Evolutionary conservation across 495 filamentous ascomycete species (phyloP), one percentile per base, ranked within the genome.

Genomic region (Xylaria telfairii): DNA sequence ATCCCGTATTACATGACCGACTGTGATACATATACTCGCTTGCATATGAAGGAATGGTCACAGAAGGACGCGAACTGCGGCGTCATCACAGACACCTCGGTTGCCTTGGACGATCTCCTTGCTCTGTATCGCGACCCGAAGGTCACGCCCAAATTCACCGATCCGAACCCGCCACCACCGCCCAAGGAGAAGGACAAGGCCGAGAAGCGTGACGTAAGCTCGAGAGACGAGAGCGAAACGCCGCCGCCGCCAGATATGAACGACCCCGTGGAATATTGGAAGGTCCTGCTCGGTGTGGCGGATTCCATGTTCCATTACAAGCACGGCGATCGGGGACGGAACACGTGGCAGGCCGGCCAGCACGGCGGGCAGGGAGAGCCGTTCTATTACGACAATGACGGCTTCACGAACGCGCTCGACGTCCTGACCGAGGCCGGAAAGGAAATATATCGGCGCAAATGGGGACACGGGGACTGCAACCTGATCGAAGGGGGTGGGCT

Each of bases 1-100:
- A 89, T 91, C n/a, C 88, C 88, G 1, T 90, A 87, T 71, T 90
- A 90, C 70, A 82, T 78, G 68, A 87, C 88, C 1, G 87, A 90
- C 68, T 90, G 88, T 75, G 88, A 91, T 57, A 85, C 88, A 74
- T 83, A 89, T 73, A 75, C 80, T 17, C 83, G 88, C 17, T 63
- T 90, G 24, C 72, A 71, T 46, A 88, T 90, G 87, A 73, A 71
- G 15, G 78, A 80, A n/a, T 89, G 85, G 80, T 79, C 76, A 19
- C 82, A 85, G 64, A 68, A 77, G n/a, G 79, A 85, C 53, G 77
- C 69, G 41, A 71, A 78, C 26, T 85, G 80, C 2, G 89, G 87
- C 6, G 73, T 83, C 51, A 76, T 90, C n/a, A 87, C 80, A 30
- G 89, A 90, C 71, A 84, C 89, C 0, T 84, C 79, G 12, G 76